A percentile compares a stretch with the other conserved stretches of the same genome.
phyloP scores from a whole-genome alignment of 352 stramenopile species.

The Phytophthora boehmeriae region DNA sequence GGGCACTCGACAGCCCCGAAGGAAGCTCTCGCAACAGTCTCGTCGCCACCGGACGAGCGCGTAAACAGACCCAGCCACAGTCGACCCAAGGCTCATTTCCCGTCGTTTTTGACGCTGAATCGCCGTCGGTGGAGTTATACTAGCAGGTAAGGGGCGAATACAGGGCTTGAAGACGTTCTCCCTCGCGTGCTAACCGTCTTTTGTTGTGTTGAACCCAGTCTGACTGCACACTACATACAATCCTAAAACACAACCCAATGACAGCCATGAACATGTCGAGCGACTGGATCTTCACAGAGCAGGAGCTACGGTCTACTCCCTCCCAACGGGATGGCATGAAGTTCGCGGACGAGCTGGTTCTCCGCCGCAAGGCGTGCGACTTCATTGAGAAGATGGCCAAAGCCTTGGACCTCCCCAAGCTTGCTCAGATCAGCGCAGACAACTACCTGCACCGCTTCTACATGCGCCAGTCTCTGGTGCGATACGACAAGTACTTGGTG shows the following conservation, averaged over 20 bases:
- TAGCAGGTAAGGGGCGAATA: constrained; percentile 21
- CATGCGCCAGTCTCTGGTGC: constrained; percentile 83
- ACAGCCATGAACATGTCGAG: constrained; percentile 33
- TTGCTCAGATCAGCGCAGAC: constrained; percentile 82
- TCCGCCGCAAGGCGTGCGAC: constrained; percentile 77
- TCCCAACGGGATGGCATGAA: constrained; percentile 82
- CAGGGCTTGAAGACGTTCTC: background rate
- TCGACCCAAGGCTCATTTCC: constrained; percentile 10
- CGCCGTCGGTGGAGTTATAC: constrained; percentile 29
- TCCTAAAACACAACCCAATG: background rate
- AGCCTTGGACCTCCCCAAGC: constrained; percentile 75
- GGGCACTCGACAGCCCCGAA: constrained; percentile 9
- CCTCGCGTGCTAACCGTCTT: constrained; percentile 6
- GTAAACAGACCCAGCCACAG: background rate
- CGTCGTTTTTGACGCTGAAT: constrained; percentile 9
- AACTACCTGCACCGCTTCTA: constrained; percentile 91
- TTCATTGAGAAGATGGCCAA: constrained; percentile 90
- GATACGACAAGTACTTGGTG: constrained; percentile 88
- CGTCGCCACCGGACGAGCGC: constrained; percentile 31
- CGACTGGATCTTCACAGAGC: constrained; percentile 83
- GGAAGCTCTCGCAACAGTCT: constrained; percentile 15
- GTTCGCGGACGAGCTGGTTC: constrained; percentile 69
- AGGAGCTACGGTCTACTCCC: constrained; percentile 67
- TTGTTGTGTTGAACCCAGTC: constrained; percentile 8
- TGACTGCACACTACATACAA: constrained; percentile 16